Evolutionary conservation across 352 stramenopile species (phyloP), one percentile per base, ranked within the genome.

Genomic region (Pythium oligandrum): DNA sequence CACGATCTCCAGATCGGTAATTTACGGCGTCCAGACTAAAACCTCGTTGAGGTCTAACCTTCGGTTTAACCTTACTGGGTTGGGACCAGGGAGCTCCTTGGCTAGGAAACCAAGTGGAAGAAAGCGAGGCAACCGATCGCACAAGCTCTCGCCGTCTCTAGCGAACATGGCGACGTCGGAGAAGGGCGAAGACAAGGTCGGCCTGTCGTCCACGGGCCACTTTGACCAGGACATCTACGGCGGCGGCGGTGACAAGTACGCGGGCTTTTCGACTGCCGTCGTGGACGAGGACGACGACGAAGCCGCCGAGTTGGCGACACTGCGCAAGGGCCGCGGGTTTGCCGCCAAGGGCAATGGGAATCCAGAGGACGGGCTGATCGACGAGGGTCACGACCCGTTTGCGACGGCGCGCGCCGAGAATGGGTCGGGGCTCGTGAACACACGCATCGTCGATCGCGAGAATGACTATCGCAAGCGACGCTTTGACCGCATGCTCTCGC

Each of bases 341-440:
- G 50, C 44, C 8, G 40, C 30, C 3, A 48, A 51, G 39, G 37
- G 46, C 2, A 46, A 17, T 38, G 52, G 49, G 17, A 32, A 44
- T 2, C 42, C 40, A 10, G 57, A 48, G 10, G 80, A 81, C 48
- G 83, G 78, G 0, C 63, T 92, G 32, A 70, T 93, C 4, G 83
- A 95, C 56, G 87, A 95, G n/a, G 73, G 83, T 53, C 70, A 90
- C 54, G 88, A 98, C 69, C 90, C 92, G 31, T 97, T 98, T 63
- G 78, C 75, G 3, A 45, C 39, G 12, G 73, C 85, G 45, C 73
- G 86, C 40, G 82, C 92, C 50, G 67, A 71, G 8, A 89, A 90
- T n/a, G 95, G 92, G 9, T 95, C 81, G 12, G 90, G 91, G 2
- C 55, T 98, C 6, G 90, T 98, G 38, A 98, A 98, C 66, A 98